Conservation (phyloP, 2,329 filamentous ascomycete species). For the Emergomyces pasteurianus region DNA sequence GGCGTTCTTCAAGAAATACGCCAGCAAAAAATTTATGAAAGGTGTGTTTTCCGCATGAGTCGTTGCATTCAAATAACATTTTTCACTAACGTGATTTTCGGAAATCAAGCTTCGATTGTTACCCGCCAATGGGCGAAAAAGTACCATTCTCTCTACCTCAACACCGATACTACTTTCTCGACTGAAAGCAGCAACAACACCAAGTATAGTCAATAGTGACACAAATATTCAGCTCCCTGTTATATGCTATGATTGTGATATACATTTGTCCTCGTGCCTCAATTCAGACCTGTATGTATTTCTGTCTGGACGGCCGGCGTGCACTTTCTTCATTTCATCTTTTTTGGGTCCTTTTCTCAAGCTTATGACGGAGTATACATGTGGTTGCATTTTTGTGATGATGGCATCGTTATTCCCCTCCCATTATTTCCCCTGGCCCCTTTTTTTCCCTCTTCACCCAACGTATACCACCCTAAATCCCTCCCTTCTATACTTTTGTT, state of each 20-base stretch:
- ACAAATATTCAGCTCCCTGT: neutral
- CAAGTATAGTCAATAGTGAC: conserved; percentile 22
- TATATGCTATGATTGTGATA: conserved; percentile 1
- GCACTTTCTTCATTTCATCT: conserved; percentile 12
- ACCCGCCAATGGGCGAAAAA: conserved; percentile 90
- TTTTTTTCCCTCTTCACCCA: conserved; percentile 11
- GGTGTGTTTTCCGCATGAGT: conserved; percentile 45
- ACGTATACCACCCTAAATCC: neutral
- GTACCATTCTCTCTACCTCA: conserved; percentile 38
- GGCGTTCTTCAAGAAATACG: conserved; percentile 99
- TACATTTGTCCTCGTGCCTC: neutral
- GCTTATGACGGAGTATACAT: conserved; percentile 10
- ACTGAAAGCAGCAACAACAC: conserved; percentile 22
- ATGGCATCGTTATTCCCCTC: conserved; percentile 27
- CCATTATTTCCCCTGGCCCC: too few relatives aligned
- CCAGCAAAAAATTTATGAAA: conserved; percentile 98
- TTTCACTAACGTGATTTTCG: conserved; percentile 14
- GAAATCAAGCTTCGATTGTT: conserved; percentile 66
- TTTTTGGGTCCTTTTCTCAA: conserved; percentile 10
- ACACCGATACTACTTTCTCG: conserved; percentile 14
- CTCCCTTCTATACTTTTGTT: conserved; percentile 8
- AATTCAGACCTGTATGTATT: conserved; percentile 1
- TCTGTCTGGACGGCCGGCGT: conserved; percentile 5
- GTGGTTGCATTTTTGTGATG: conserved; percentile 28
- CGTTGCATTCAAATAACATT: neutral